phyloP scores from a whole-genome alignment of 23 red algal genomes.

The Agarophyton chilense region DNA sequence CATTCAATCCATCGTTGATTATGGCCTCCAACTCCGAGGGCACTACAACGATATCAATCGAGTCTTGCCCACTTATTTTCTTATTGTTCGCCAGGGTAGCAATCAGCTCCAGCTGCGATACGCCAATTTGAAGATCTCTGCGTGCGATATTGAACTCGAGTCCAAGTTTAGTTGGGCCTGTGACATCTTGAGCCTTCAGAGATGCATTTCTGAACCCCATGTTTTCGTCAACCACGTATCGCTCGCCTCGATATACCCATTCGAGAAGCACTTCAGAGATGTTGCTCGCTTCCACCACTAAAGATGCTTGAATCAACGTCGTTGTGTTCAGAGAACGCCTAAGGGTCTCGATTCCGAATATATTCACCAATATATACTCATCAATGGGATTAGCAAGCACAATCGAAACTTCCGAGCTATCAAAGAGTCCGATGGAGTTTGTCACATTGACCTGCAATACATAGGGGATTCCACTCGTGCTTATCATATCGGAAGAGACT shows the following conservation, averaged over 20 bases:
- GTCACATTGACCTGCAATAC: conserved; percentile 6
- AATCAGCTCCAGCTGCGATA: conserved; percentile 3
- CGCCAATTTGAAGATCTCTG: conserved; percentile 36
- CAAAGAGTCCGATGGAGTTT: conserved; percentile 21
- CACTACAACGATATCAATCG: conserved; percentile 24
- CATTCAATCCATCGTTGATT: conserved; percentile 60
- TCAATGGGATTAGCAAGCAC: background rate
- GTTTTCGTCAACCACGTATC: conserved; percentile 8
- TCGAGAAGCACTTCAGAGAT: conserved; percentile 18
- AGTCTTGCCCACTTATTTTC: conserved; percentile 15
- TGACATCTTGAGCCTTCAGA: background rate
- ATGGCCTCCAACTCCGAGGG: conserved; percentile 7
- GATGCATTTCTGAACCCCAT: conserved; percentile 16
- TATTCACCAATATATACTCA: conserved; percentile 23
- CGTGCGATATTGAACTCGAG: conserved; percentile 67
- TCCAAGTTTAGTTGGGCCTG: conserved; percentile 56
- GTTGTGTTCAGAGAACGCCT: conserved; percentile 12
- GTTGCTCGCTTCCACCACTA: conserved; percentile 3
- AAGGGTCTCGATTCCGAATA: conserved; percentile 25
- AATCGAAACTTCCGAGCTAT: background rate
- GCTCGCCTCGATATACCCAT: conserved; percentile 27
- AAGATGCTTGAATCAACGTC: conserved; percentile 49
- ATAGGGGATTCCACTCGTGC: background rate
- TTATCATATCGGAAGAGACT: conserved; percentile 11
- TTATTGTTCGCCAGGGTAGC: conserved; percentile 8